Percentiles rank a stretch among this genome's conserved stretches.
These are phyloP conservation scores for Venturia effusa DNA, from an alignment of 2,329 filamentous ascomycete genomes.

Conservation along the genomic window DNA sequence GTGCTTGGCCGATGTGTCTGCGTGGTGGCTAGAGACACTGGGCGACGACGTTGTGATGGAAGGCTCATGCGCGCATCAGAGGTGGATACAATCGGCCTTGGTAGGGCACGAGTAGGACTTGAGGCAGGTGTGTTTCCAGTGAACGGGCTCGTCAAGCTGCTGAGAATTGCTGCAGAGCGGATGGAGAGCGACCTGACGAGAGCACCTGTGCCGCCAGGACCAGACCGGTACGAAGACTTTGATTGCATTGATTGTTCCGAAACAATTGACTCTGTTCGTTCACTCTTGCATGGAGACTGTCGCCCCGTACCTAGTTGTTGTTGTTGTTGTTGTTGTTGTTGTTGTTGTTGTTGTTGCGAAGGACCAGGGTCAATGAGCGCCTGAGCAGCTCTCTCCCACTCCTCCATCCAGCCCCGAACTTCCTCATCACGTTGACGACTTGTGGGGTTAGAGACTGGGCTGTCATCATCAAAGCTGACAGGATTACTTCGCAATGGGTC, in stretches of 20 bases:
- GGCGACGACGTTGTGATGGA: constrained; percentile 6
- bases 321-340: background rate
- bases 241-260: constrained; percentile 41
- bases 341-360: background rate
- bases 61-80: constrained; percentile 1
- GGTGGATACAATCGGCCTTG: background rate
- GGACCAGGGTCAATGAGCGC: background rate
- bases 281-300: constrained; percentile 39
- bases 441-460: constrained; percentile 10
- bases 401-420: constrained; percentile 15
- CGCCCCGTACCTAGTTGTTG: constrained; percentile 20
- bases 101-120: constrained; percentile 17
- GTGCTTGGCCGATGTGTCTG: background rate
- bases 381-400: constrained; percentile 17
- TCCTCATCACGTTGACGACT: constrained; percentile 13
- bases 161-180: constrained; percentile 30
- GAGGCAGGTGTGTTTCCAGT: constrained; percentile 19
- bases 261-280: constrained; percentile 45
- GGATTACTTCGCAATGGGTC: constrained; percentile 25
- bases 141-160: constrained; percentile 23
- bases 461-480: constrained; percentile 5
- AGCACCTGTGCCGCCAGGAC: constrained; percentile 15
- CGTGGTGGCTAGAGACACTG: background rate
- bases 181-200: constrained; percentile 33
- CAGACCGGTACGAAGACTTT: constrained; percentile 22